A percentile compares a stretch with the other conserved stretches of the same genome.
These are phyloP conservation scores for Lasiosphaeriaceae sp. DNA, from an alignment of 495 filamentous ascomycete species.

Conservation along the genomic window DNA sequence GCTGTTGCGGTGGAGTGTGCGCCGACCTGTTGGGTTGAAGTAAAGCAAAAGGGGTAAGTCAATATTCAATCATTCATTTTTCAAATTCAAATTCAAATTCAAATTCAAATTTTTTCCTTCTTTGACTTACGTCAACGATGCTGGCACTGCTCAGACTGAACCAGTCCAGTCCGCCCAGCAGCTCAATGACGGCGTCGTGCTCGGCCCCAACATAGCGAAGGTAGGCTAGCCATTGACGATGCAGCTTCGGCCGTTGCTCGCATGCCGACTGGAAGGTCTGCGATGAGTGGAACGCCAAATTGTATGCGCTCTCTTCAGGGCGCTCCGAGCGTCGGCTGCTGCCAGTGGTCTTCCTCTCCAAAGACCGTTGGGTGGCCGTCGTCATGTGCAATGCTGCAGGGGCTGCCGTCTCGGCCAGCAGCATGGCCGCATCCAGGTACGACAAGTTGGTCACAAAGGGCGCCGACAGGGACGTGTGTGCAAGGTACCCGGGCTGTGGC, in stretches of 20 bases:
- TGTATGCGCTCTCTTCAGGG: constrained; percentile 15
- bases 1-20: neutral
- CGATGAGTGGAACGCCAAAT: constrained; percentile 25
- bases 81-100: neutral
- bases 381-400: constrained; percentile 37
- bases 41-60: neutral
- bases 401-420: constrained; percentile 30
- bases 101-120: neutral
- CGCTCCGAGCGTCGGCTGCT: constrained; percentile 2
- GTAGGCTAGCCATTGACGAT: constrained; percentile 1
- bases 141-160: neutral
- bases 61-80: neutral
- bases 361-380: constrained; percentile 26
- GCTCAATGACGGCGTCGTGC: no score
- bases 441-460: constrained; percentile 31
- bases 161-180: neutral
- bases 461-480: constrained; percentile 36
- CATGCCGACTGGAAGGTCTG: neutral
- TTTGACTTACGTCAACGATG: neutral
- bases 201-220: neutral
- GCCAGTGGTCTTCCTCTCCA: neutral
- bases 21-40: neutral
- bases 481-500: constrained; percentile 29
- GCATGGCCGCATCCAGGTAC: constrained; percentile 36
- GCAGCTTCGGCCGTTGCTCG: neutral